Evolutionary conservation across 148 eudicot genomes (phyloP), one percentile per base, ranked within the genome.

Genomic region (Fagopyrum esculentum): DNA sequence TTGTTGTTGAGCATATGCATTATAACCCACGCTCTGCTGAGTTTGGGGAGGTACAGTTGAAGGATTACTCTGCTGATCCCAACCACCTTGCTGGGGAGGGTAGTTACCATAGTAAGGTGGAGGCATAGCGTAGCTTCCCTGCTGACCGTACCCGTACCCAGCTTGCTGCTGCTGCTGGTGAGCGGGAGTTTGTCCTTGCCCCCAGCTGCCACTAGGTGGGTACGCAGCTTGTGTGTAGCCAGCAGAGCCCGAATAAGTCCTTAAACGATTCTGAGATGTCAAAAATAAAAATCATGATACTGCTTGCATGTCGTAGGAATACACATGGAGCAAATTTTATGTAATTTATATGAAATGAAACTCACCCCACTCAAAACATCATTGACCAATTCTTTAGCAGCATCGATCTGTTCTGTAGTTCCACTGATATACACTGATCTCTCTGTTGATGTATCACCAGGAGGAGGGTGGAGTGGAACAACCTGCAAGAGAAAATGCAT

Each of bases 401-500:
- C 45, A 5, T 85, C 87, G 60, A 85, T 80, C 60, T 85, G 87
- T 49, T 85, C 87, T 51, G 6, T 57, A 16, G 83, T 80, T 54
- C 87, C 87, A 78, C 71, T 82, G 11, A 85, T 84, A 55, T 17
- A 78, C 2, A 84, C 79, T 13, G 79, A 79, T 75, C 87, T 80
- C 69, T 84, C 87, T 3, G 83, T 82, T 11, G 85, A 82, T 60
- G 76, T 60, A 75, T 84, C 87, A 59, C 87, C 87, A 4, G 87
- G 87, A 73, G 87, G 87, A 77, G 71, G 85, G 45, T 76, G 87
- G 73, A 84, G 87, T 12, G 87, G 87, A 78, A 84, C 83, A 68
- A 84, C 87, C 87, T 84, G 71, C 11, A 66, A 45, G 45, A 48
- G 10, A 35, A 2, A 3, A 40, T 17, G 6, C 17, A 66, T 35